Base-by-base conservation (phyloP, 306 rosid genomes). In the Fagus sylvatica region DNA sequence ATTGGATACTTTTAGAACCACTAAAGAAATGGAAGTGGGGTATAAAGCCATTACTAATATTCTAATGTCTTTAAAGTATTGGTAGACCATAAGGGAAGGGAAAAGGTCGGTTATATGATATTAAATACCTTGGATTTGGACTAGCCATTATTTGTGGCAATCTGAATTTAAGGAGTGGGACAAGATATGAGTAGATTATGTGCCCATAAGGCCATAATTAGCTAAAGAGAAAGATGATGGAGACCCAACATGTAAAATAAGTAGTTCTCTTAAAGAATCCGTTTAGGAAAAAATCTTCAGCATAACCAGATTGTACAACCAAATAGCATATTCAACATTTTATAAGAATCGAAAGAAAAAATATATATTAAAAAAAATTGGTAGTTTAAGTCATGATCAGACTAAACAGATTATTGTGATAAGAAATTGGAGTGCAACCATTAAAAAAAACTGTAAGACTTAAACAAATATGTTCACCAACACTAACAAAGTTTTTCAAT, bases 191-290 rank as follows among this genome's bases (percentile, higher is more conserved):
- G 61, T 40, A 56, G 74, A 80, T 82, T 74, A 75, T 69, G 36
- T 1, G 53, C 76, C n/a, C n/a, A n/a, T n/a, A n/a, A n/a, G n/a
- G n/a, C 75, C 54, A 80, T 67, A 67, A 78, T 82, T 80, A 61
- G 62, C 71, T 32, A 77, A 55, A 61, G 71, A 60, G 53, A 62
- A 70, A 74, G 83, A 76, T 51, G 12, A 39, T 5, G 34, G 34
- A 57, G 88, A 67, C 79, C 91, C 89, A 83, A 81, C 64, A 41
- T 40, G 49, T 30, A 5, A 34, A 49, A 74, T 57, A 12, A 41
- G n/a, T n/a, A n/a, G n/a, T 32, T 34, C 78, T 65, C 60, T 68
- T 3, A 17, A 73, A 19, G 46, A 79, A 60, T 15, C 7, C 51
- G 69, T 28, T 39, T 1, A 40, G 55, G 68, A 46, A 54, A 55